These are phyloP conservation scores for Ascomycota sp. DNA, from an alignment of 2,329 filamentous ascomycete genomes.

Conservation along the genomic window DNA sequence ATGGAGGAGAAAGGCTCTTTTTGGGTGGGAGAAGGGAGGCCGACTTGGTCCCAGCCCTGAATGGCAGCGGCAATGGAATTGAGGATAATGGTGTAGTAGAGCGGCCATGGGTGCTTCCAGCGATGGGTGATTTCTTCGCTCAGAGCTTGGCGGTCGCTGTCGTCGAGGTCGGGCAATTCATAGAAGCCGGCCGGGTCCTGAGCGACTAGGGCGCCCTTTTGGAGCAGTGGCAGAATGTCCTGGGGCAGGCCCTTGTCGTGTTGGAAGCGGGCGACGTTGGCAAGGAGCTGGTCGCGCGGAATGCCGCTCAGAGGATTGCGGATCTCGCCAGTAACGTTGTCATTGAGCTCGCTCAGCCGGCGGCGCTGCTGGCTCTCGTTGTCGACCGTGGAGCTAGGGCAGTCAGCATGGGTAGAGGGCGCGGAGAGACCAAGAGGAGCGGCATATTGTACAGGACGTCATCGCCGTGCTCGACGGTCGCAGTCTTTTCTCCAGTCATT, in stretches of 20 bases:
- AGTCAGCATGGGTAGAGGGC: too few species aligned
- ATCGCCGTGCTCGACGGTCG: too few species aligned
- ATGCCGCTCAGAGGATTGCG: conserved; percentile 29
- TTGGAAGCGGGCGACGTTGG: conserved; percentile 31
- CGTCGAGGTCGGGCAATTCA: conserved; percentile 8
- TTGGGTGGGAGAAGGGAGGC: not conserved
- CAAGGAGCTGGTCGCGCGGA: conserved; percentile 25
- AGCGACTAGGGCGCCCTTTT: conserved; percentile 15
- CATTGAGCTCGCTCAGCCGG: conserved; percentile 2
- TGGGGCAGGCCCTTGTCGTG: conserved; percentile 20
- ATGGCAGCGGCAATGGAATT: conserved; percentile 31
- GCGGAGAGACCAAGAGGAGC: too few species aligned
- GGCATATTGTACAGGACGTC: too few species aligned
- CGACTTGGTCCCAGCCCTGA: conserved; percentile 22
- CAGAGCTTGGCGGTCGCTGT: conserved; percentile 17
- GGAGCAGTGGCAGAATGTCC: conserved; percentile 20
- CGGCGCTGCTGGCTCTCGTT: not conserved
- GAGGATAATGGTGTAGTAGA: conserved; percentile 27
- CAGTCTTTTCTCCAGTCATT: too few species aligned
- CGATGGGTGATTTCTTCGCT: conserved; percentile 31
- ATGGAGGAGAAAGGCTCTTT: too few species aligned
- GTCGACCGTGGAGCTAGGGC: not conserved
- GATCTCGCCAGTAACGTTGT: conserved; percentile 10
- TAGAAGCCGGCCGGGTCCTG: conserved; percentile 14
- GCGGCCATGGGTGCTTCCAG: conserved; percentile 27